Conservation (phyloP, 2,329 filamentous ascomycete species). For the Sporothrix protearum region DNA sequence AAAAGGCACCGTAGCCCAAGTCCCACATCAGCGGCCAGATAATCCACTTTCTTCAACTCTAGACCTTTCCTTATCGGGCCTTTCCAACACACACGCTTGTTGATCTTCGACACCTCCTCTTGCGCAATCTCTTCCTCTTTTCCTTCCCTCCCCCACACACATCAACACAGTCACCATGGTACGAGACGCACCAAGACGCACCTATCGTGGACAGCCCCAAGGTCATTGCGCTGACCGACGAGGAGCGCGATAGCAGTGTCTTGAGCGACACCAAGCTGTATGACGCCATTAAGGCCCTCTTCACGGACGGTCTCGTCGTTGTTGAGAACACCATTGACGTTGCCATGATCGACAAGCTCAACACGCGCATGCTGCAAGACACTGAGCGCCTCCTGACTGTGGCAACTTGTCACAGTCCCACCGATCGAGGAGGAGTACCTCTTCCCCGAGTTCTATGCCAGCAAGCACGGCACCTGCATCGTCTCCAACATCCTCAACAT, state of each 20-base stretch:
- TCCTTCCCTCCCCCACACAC: not conserved
- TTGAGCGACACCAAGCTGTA: constrained; percentile 32
- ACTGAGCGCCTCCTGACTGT: constrained; percentile 28
- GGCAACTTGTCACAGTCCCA: constrained; percentile 31
- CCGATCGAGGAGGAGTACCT: constrained; percentile 26
- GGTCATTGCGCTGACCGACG: constrained; percentile 28
- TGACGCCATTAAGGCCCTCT: constrained; percentile 32
- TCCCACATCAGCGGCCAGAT: not conserved
- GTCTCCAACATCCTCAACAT: constrained; percentile 30
- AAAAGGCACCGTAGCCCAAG: not conserved
- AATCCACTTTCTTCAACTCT: not conserved
- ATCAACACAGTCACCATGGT: constrained; percentile 14
- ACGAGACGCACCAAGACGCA: constrained; percentile 4
- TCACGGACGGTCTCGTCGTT: constrained; percentile 31
- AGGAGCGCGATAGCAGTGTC: constrained; percentile 31
- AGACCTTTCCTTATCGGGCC: not conserved
- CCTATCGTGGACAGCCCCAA: constrained; percentile 14
- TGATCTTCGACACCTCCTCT: not conserved
- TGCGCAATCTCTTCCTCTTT: no score
- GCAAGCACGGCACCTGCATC: constrained; percentile 31
- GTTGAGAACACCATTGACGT: constrained; percentile 31
- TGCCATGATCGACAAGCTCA: constrained; percentile 33
- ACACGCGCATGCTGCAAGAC: constrained; percentile 30
- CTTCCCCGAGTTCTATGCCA: constrained; percentile 32
- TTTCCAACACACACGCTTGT: not conserved